Percentiles rank a stretch among this genome's conserved stretches.
Conservation (phyloP, 441 rosid species). For the Pelargonium myrrhifolium region DNA sequence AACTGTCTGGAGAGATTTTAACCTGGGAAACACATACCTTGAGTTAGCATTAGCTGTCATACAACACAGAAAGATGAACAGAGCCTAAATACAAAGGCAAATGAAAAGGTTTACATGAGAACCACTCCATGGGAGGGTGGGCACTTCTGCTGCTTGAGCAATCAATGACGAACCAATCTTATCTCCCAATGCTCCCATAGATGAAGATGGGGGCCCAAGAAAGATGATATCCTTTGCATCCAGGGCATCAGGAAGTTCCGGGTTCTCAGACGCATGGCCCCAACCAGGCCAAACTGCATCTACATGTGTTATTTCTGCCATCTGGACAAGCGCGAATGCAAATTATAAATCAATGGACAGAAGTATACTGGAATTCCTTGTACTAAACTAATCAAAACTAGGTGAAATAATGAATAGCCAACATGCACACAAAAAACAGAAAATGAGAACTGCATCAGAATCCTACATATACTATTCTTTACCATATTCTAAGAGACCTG, state of each 20-base stretch:
- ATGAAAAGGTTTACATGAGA: slow-evolving; percentile 61
- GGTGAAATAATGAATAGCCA: too few relatives aligned
- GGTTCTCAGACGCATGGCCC: slow-evolving; percentile 99
- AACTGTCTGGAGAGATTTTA: slow-evolving; percentile 67
- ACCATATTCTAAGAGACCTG: slow-evolving; percentile 10
- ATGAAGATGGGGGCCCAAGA: slow-evolving; percentile 89
- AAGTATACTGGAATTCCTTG: background rate
- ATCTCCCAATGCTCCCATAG: slow-evolving; percentile 98
- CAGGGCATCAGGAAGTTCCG: slow-evolving; percentile 96
- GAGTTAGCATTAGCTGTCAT: slow-evolving; percentile 18
- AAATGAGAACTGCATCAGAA: too few relatives aligned
- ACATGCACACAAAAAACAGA: too few relatives aligned
- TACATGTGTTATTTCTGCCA: slow-evolving; percentile 95
- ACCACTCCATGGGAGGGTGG: slow-evolving; percentile 99
- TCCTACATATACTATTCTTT: background rate
- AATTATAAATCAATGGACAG: slow-evolving; percentile 9
- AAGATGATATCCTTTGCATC: slow-evolving; percentile 73
- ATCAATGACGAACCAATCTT: slow-evolving; percentile 98
- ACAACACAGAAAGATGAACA: slow-evolving; percentile 11
- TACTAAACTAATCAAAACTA: background rate
- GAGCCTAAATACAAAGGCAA: background rate
- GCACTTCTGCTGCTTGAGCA: slow-evolving; percentile 99
- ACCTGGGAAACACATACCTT: slow-evolving; percentile 48
- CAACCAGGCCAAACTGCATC: slow-evolving; percentile 99
- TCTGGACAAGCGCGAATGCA: slow-evolving; percentile 39